phyloP scores from a whole-genome alignment of 2,329 filamentous ascomycete species.

The Byssoonygena ceratinophila region DNA sequence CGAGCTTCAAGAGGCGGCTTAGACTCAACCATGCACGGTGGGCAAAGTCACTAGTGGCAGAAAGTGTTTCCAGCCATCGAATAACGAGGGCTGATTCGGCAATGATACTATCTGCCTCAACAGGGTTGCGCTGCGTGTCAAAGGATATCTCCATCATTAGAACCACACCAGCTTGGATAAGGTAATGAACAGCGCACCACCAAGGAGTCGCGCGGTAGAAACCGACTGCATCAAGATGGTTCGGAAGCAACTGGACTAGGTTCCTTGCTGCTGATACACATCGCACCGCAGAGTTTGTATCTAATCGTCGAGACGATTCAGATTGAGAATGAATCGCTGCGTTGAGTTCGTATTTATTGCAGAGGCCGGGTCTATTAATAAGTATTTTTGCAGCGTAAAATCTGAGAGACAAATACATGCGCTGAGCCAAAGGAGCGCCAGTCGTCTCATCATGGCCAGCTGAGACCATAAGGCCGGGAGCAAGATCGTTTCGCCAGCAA shows the following conservation, averaged over 20 bases:
- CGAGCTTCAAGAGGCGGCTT: slow-evolving; percentile 13
- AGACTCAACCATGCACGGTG: slow-evolving; percentile 21
- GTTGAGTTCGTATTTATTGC: slow-evolving; percentile 23
- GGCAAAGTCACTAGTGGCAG: slow-evolving; percentile 23
- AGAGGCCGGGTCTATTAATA: slow-evolving; percentile 32
- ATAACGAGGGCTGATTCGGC: slow-evolving; percentile 25
- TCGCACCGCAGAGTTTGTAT: slow-evolving; percentile 23
- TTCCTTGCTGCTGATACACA: slow-evolving; percentile 29
- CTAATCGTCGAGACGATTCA: slow-evolving; percentile 23
- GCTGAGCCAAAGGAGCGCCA: slow-evolving; percentile 9
- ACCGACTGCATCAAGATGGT: slow-evolving; percentile 20
- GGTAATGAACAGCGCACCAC: slow-evolving; percentile 33
- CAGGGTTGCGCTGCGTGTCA: slow-evolving; percentile 20
- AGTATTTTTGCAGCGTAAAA: slow-evolving; percentile 30
- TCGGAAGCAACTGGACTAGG: slow-evolving; percentile 27
- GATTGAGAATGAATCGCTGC: slow-evolving; percentile 25
- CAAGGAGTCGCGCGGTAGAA: slow-evolving; percentile 30
- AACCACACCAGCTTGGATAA: slow-evolving; percentile 32
- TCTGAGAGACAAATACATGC: slow-evolving; percentile 16
- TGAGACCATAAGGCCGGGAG: slow-evolving; percentile 15
- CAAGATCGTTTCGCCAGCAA: slow-evolving; percentile 25
- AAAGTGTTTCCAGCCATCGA: slow-evolving; percentile 27
- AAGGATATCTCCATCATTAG: slow-evolving; percentile 31
- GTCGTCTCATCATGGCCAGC: not conserved
- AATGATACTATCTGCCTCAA: slow-evolving; percentile 21